These are phyloP conservation scores for Fusarium sp. DNA, from an alignment of 2,329 filamentous ascomycete species.

Conservation along the genomic window DNA sequence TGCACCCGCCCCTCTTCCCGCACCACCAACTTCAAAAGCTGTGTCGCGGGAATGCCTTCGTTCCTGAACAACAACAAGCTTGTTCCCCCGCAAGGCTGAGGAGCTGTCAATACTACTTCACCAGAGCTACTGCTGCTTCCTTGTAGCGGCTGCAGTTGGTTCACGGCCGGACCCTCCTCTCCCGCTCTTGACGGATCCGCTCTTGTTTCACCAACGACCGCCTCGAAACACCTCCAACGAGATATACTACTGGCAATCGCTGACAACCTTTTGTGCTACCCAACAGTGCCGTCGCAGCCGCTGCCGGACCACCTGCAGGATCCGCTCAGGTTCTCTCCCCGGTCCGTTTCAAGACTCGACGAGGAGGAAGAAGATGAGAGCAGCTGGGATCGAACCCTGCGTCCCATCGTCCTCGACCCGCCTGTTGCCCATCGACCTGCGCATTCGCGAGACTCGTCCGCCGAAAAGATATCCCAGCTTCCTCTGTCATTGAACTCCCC, in stretches of 20 bases:
- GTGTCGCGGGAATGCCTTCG: conserved; percentile 43
- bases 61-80: conserved; percentile 13
- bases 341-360: conserved; percentile 63
- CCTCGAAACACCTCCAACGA: conserved; percentile 29
- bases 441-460: conserved; percentile 70
- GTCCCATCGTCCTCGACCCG: conserved; percentile 57
- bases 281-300: conserved; percentile 69
- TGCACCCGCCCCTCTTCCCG: conserved; percentile 39
- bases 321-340: conserved; percentile 63
- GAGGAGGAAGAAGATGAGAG: conserved; percentile 63
- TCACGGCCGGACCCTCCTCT: conserved; percentile 20
- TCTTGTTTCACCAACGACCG: conserved; percentile 32
- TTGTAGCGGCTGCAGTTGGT: conserved; percentile 2
- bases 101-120: not conserved
- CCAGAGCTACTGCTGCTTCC: not conserved
- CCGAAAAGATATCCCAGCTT: conserved; percentile 61
- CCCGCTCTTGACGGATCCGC: conserved; percentile 23
- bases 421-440: conserved; percentile 54
- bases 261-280: conserved; percentile 44
- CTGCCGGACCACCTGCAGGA: conserved; percentile 67
- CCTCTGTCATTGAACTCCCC: conserved; percentile 50
- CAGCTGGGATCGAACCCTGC: conserved; percentile 65
- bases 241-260: conserved; percentile 25
- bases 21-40: conserved; percentile 32
- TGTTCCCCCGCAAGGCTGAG: not conserved